These are phyloP conservation scores for Podospora tetraspora DNA, from an alignment of 495 filamentous ascomycete genomes.

Conservation along the genomic window DNA sequence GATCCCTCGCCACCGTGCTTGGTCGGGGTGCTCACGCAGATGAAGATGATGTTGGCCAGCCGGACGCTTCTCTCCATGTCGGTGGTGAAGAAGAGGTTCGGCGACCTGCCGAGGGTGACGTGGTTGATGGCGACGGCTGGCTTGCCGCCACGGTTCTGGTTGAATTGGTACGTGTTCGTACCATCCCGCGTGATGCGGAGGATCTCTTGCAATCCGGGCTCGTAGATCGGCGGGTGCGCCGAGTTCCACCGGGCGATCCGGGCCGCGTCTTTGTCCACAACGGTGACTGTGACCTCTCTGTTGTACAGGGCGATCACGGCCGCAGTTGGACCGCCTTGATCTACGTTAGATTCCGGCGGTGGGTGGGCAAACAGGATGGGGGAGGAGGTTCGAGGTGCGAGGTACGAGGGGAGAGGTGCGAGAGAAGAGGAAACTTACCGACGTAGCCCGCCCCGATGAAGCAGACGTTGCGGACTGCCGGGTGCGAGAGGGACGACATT, in stretches of 20 bases:
- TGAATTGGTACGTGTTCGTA: slow-evolving; percentile 8
- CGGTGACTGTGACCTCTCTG: slow-evolving; percentile 61
- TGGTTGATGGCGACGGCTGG: slow-evolving; percentile 17
- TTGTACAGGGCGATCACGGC: slow-evolving; percentile 68
- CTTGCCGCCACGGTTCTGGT: neutral
- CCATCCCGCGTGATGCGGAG: slow-evolving; percentile 60
- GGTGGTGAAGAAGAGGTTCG: slow-evolving; percentile 68
- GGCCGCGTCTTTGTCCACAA: slow-evolving; percentile 59
- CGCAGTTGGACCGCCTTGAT: slow-evolving; percentile 63
- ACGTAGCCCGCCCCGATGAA: slow-evolving; percentile 30
- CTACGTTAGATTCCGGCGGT: slow-evolving; percentile 1
- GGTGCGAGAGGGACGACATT: slow-evolving; percentile 9
- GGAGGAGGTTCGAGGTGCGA: neutral
- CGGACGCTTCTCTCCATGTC: slow-evolving; percentile 55
- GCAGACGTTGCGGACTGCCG: slow-evolving; percentile 44
- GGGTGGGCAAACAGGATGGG: neutral
- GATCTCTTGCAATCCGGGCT: slow-evolving; percentile 63
- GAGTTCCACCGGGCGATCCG: slow-evolving; percentile 70
- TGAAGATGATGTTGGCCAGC: slow-evolving; percentile 67
- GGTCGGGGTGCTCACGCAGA: slow-evolving; percentile 78
- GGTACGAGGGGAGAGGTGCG: neutral
- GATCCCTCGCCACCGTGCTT: slow-evolving; percentile 63
- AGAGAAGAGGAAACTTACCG: slow-evolving; percentile 16
- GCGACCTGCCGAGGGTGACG: slow-evolving; percentile 28
- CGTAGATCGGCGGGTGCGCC: slow-evolving; percentile 66